Evolutionary conservation across 495 filamentous ascomycete genomes (phyloP), one percentile per base, ranked within the genome.

Genomic region (Hypoxylon perforatum): DNA sequence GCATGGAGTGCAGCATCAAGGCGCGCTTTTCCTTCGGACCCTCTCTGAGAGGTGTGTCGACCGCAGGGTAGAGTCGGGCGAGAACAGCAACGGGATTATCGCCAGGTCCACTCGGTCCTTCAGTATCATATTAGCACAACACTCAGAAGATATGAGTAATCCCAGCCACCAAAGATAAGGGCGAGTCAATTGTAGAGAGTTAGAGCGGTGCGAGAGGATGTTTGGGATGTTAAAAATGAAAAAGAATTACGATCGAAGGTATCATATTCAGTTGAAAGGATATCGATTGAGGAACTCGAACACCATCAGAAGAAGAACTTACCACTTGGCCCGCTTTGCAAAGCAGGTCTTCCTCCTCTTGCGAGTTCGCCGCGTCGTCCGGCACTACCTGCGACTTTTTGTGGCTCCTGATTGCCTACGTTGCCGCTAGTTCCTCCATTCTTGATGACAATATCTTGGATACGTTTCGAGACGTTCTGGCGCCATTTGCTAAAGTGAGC

Each of bases 1-100:
- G 77, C 39, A 94, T 78, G 1, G 88, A 86, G 66, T 86, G 78
- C 10, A 87, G 72, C 14, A 87, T 67, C 35, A 85, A 67, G 6
- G 73, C 75, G 15, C 81, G 75, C 63, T 82, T 84, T 47, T 83
- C 81, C 46, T 75, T 73, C 0, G 78, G 71, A 15, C 78, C 65
- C 0, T 76, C 69, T 38, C 61, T 72, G 12, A 86, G 77, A 17
- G 78, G 50, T 11, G 80, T 85, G 9, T 73, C 63, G 9, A 72
- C 78, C 0, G 83, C 80, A 7, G 82, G 80, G 59, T 81, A 84
- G 3, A 82, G 70, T 42, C 74, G 65, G 30, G 70, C 68, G 54
- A 84, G 65, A 19, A 63, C 65, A 6, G 73, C 73, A 35, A 84
- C 79, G 23, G 71, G 56, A 57, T 79, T 75, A 25, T 79, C 64